Base-by-base conservation (phyloP, 768 basidiomycete species). In the Austroboletus festivus region DNA sequence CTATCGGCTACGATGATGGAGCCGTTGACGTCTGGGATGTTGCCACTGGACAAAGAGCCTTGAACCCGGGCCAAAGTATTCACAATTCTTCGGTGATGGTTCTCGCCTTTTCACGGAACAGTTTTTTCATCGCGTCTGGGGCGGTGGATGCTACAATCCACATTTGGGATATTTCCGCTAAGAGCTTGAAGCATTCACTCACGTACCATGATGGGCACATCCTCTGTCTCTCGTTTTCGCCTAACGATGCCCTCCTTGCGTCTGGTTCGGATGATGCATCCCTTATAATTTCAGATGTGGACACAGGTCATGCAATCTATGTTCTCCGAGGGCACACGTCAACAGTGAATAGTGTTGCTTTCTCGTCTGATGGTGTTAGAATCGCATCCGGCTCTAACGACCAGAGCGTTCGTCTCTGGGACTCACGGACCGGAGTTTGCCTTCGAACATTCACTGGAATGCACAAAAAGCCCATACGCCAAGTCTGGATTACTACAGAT, bases 301-400 rank as follows among this genome's bases (percentile, higher is more conserved):
- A 24, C 34, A 39, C 50, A 5, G 57, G 56, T 30, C 41, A 21
- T 15, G n/a, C 41, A 22, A 37, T 56, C 18, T 42, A 49, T 15
- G 47, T 11, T 7, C 49, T 63, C 20, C 18, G 35, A 34, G 63
- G 60, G 7, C 61, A 64, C 39, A 43, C 35, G 15, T 44, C 51
- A 18, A 40, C 39, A 37, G 50, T 64, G 18, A 56, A 53, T 11
- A 52, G 33, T 26, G 48, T 64, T 23, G 44, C 63, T 7, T 57
- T 65, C 40, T 64, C 63, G 3, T 41, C 46, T 20, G 53, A 65
- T 31, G 40, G 31, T 7, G 40, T 2, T 23, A 50, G 34, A 22
- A 54, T 64, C 23, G 58, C 50, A 3, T 64, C 62, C 0, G 58
- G 55, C 9, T 65, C 60, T 5, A 34, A 51, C 10, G 62, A 64